phyloP scores from a whole-genome alignment of 108 stramenopile species.

The Nannochloropsis gaditana region DNA sequence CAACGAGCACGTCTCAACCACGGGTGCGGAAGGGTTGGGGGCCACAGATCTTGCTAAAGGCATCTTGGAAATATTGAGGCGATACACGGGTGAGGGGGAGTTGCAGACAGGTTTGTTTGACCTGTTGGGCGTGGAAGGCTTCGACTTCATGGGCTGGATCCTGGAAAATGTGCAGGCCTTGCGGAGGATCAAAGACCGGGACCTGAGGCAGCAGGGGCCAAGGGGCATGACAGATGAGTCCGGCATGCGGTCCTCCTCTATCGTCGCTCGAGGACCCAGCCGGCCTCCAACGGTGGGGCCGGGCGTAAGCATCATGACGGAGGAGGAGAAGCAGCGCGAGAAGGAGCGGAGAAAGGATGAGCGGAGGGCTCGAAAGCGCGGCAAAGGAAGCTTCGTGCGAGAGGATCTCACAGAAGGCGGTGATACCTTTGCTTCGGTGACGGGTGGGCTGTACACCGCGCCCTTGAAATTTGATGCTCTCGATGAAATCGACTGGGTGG shows the following conservation, averaged over 20 bases:
- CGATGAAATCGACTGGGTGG: neutral
- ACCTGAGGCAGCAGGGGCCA: neutral
- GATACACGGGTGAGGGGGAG: neutral
- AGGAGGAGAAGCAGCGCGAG: conserved; percentile 36
- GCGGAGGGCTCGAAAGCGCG: conserved; percentile 27
- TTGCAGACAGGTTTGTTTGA: conserved; percentile 41
- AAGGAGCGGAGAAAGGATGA: conserved; percentile 33
- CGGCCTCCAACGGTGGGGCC: conserved; percentile 27
- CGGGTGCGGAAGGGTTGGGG: neutral
- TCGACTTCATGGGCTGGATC: conserved; percentile 37
- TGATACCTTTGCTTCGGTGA: neutral
- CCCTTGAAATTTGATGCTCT: conserved; percentile 21
- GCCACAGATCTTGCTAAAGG: neutral
- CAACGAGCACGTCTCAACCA: neutral
- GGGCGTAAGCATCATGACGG: conserved; percentile 38
- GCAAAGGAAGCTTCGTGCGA: neutral
- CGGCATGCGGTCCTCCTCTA: neutral
- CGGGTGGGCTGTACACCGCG: neutral
- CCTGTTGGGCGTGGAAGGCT: conserved; percentile 46
- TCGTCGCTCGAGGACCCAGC: neutral
- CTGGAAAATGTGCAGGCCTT: neutral
- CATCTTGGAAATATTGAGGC: neutral
- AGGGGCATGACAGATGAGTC: neutral
- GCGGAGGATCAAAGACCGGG: neutral
- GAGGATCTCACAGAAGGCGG: neutral